Evolutionary conservation across 169 alveolate genomes (phyloP).

Genomic region (Cryptosporidium ryanae): DNA sequence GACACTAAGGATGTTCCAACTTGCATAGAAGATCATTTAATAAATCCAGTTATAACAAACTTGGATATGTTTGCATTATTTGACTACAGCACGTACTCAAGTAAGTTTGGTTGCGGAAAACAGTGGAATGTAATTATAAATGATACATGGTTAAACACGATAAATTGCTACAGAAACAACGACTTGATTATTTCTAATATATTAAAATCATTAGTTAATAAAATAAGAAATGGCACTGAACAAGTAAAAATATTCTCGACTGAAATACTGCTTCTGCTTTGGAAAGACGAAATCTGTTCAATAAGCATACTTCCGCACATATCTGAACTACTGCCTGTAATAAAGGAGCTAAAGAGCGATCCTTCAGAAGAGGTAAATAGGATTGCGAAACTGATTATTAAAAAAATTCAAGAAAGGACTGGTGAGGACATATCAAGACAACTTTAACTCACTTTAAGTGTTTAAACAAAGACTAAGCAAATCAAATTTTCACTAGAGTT

Average conservation of each 20-base stretch:
- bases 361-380: constrained; percentile 42
- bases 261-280: constrained; percentile 12
- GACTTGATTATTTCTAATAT: constrained; percentile 45
- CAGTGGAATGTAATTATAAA: constrained; percentile 51
- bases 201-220: constrained; percentile 7
- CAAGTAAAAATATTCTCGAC: constrained; percentile 30
- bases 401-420: constrained; percentile 62
- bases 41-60: constrained; percentile 62
- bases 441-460: too few species aligned
- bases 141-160: constrained; percentile 20
- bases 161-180: constrained; percentile 24
- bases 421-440: constrained; percentile 41
- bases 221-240: constrained; percentile 24
- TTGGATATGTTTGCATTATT: constrained; percentile 71
- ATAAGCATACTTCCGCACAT: constrained; percentile 17
- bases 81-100: constrained; percentile 5
- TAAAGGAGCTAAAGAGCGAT: constrained; percentile 47
- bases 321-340: constrained; percentile 41
- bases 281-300: constrained; percentile 55
- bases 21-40: constrained; percentile 30
- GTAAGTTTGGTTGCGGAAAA: constrained; percentile 22
- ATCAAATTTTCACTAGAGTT: neutral
- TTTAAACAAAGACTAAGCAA: too few species aligned
- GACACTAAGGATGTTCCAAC: constrained; percentile 44
- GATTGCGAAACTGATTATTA: constrained; percentile 23